phyloP scores from a whole-genome alignment of 805 yeast genomes.

The Saturnispora halmiae region DNA sequence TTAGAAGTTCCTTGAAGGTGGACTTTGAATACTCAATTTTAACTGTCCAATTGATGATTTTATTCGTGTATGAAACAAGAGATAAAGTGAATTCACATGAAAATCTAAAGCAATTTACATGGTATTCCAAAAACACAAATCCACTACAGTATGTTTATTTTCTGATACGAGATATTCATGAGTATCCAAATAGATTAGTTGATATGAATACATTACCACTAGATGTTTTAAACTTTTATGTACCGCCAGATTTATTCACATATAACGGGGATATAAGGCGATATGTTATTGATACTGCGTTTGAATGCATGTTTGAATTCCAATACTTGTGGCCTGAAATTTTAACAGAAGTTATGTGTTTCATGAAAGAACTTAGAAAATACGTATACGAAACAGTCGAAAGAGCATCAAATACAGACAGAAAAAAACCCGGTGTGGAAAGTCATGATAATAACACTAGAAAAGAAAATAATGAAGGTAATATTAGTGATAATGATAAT shows the following conservation, averaged over 20 bases:
- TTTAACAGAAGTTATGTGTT: slow-evolving; percentile 10
- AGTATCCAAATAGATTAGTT: slow-evolving; percentile 11
- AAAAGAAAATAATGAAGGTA: too few species aligned
- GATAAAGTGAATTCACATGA: slow-evolving; percentile 3
- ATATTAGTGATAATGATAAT: too few species aligned
- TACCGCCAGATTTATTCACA: slow-evolving; percentile 9
- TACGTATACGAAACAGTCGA: slow-evolving; percentile 9
- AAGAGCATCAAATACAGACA: too few species aligned
- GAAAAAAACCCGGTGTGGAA: not conserved
- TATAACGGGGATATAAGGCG: slow-evolving; percentile 11
- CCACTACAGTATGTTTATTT: slow-evolving; percentile 15
- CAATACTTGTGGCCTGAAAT: slow-evolving; percentile 7
- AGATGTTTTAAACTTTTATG: slow-evolving; percentile 9
- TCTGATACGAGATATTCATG: slow-evolving; percentile 12
- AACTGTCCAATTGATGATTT: slow-evolving; percentile 7
- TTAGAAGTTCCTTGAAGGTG: slow-evolving; percentile 7
- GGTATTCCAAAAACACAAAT: slow-evolving; percentile 14
- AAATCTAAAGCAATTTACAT: slow-evolving; percentile 6
- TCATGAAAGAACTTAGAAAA: slow-evolving; percentile 9
- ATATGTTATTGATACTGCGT: slow-evolving; percentile 9
- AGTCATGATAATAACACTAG: not conserved
- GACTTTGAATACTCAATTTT: slow-evolving; percentile 6
- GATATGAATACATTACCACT: slow-evolving; percentile 9
- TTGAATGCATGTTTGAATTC: not conserved
- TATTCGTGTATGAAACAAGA: slow-evolving; percentile 12